Percentiles rank a stretch among this genome's conserved stretches.
phyloP scores from a whole-genome alignment of 140 eudicot genomes.

The Erigeron philadelphicus region DNA sequence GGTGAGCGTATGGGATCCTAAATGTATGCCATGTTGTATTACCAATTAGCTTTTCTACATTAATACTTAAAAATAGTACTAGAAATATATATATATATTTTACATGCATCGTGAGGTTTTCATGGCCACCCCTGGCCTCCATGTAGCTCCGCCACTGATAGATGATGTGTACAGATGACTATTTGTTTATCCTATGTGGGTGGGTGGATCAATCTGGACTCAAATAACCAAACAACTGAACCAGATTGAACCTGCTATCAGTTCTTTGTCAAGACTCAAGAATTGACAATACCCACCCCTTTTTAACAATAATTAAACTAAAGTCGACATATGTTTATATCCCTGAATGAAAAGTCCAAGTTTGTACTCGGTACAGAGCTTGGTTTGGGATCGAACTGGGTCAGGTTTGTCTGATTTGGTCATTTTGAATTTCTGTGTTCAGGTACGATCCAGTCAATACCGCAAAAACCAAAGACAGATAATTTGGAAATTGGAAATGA shows the following conservation, averaged over 20 bases:
- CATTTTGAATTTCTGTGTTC: neutral
- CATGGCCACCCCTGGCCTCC: too few relatives aligned
- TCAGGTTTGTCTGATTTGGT: neutral
- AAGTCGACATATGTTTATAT: neutral
- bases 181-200: too few relatives aligned
- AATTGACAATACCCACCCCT: too few relatives aligned
- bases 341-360: neutral
- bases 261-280: neutral
- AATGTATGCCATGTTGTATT: too few relatives aligned
- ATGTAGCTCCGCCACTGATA: too few relatives aligned
- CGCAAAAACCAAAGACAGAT: neutral
- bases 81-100: too few relatives aligned
- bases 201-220: neutral
- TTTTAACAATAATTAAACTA: neutral
- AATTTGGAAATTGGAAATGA: neutral
- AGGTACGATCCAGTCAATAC: neutral
- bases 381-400: neutral
- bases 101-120: too few relatives aligned
- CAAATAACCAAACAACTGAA: neutral
- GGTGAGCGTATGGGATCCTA: too few relatives aligned
- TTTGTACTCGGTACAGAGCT: slow-evolving; percentile 1
- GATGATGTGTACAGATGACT: neutral
- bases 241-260: neutral
- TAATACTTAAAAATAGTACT: too few relatives aligned
- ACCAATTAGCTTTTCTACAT: too few relatives aligned